phyloP scores from a whole-genome alignment of 371 early-diverging fungal species.

The Mortierella sp. region DNA sequence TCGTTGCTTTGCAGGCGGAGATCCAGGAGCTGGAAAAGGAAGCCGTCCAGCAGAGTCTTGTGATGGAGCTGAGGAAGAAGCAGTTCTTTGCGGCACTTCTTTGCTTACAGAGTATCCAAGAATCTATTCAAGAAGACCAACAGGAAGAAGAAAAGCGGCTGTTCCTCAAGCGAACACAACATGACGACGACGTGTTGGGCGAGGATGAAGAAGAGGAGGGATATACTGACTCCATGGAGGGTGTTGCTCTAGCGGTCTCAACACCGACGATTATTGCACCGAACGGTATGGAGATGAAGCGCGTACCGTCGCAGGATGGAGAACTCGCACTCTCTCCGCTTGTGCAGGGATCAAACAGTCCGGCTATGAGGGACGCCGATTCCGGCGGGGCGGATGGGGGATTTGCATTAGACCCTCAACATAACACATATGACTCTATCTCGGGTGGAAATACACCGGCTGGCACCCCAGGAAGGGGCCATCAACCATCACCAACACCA shows the following conservation, averaged over 20 bases:
- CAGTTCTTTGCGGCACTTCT: conserved; percentile 41
- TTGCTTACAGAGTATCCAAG: conserved; percentile 36
- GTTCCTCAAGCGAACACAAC: conserved; percentile 24
- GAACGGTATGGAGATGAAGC: conserved; percentile 9
- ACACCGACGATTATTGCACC: neutral
- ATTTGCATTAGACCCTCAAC: conserved; percentile 24
- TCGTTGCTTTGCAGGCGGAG: conserved; percentile 27
- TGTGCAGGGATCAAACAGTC: conserved; percentile 18
- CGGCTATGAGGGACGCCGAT: neutral
- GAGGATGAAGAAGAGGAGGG: conserved; percentile 35
- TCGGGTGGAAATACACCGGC: conserved; percentile 3
- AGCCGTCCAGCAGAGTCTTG: conserved; percentile 17
- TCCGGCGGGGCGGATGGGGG: conserved; percentile 5
- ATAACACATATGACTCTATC: conserved; percentile 6
- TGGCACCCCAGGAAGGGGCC: conserved; percentile 15
- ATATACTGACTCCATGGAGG: conserved; percentile 21
- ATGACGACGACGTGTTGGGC: conserved; percentile 24
- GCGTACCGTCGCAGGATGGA: conserved; percentile 7
- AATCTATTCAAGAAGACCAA: conserved; percentile 48
- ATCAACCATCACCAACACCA: conserved; percentile 32
- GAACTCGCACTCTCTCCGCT: neutral
- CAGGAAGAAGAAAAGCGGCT: conserved; percentile 34
- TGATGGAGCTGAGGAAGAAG: conserved; percentile 36
- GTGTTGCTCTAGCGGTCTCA: neutral
- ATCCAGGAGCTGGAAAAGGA: conserved; percentile 39